Conservation (phyloP, 2,329 filamentous ascomycete genomes). For the Neobulgaria alba region DNA sequence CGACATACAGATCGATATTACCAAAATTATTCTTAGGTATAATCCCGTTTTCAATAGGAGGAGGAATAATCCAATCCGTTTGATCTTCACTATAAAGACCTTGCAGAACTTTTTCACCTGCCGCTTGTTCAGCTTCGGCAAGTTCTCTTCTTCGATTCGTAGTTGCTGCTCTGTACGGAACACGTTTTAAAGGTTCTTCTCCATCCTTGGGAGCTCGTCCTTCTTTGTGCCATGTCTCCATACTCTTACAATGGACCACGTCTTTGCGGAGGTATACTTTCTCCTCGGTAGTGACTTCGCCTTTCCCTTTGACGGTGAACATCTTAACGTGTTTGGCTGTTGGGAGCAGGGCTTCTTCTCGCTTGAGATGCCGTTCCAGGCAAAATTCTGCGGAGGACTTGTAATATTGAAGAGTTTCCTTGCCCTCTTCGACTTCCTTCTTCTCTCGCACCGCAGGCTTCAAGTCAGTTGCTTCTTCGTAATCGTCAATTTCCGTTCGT, state of each 20-base stretch:
- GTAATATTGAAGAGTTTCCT: slow-evolving; percentile 80
- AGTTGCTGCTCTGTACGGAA: slow-evolving; percentile 86
- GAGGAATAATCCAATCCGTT: slow-evolving; percentile 92
- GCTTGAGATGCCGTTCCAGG: slow-evolving; percentile 75
- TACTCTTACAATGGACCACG: slow-evolving; percentile 77
- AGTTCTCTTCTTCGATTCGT: slow-evolving; percentile 80
- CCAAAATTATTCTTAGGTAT: slow-evolving; percentile 94
- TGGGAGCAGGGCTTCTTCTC: slow-evolving; percentile 78
- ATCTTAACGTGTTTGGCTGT: slow-evolving; percentile 60
- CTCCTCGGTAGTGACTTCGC: slow-evolving; percentile 63
- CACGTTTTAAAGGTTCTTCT: slow-evolving; percentile 70
- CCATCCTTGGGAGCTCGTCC: slow-evolving; percentile 67
- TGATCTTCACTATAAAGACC: slow-evolving; percentile 77
- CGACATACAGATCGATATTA: slow-evolving; percentile 92
- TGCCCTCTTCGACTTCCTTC: slow-evolving; percentile 64
- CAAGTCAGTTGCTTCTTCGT: slow-evolving; percentile 72
- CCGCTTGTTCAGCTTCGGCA: slow-evolving; percentile 67
- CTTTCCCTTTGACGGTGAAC: slow-evolving; percentile 69
- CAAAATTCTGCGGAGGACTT: slow-evolving; percentile 81
- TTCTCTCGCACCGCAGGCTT: slow-evolving; percentile 64
- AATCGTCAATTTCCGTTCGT: slow-evolving; percentile 63
- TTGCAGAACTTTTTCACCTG: slow-evolving; percentile 76
- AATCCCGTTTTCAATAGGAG: slow-evolving; percentile 71
- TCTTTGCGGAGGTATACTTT: slow-evolving; percentile 74
- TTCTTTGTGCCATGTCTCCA: slow-evolving; percentile 97